Evolutionary conservation across 2,329 filamentous ascomycete species (phyloP).

Genomic region (Pseudogymnoascus sp.): DNA sequence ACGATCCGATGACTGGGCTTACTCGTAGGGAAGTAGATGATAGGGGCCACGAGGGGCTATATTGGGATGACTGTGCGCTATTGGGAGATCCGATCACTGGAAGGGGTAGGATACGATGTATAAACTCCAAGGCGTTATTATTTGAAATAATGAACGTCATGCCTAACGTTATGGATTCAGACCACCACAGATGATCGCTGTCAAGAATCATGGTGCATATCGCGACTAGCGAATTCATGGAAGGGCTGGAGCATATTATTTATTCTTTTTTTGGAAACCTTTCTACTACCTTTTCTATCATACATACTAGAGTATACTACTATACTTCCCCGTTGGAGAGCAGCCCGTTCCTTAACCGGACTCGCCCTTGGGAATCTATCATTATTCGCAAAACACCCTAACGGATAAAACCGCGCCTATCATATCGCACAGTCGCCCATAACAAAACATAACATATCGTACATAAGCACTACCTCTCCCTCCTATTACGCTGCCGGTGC

Average conservation of each 20-base stretch:
- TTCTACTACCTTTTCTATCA: background rate
- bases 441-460: constrained; percentile 1
- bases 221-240: background rate
- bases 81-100: too few species aligned
- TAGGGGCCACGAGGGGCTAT: too few species aligned
- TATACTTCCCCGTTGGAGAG: background rate
- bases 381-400: constrained; percentile 3
- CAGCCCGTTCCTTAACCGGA: background rate
- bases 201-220: background rate
- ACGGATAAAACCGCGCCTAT: background rate
- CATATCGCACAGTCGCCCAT: background rate
- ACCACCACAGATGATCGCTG: background rate
- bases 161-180: background rate
- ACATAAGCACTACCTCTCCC: background rate
- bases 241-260: background rate
- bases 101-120: too few species aligned
- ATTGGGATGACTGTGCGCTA: too few species aligned
- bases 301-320: constrained; percentile 1
- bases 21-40: too few species aligned
- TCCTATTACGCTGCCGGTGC: constrained; percentile 8
- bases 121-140: too few species aligned
- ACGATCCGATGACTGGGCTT: too few species aligned
- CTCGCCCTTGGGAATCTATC: background rate
- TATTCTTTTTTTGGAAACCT: background rate
- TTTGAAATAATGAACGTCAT: too few species aligned